phyloP scores from a whole-genome alignment of 768 basidiomycete species.

The Chlorophyllum brunneum region DNA sequence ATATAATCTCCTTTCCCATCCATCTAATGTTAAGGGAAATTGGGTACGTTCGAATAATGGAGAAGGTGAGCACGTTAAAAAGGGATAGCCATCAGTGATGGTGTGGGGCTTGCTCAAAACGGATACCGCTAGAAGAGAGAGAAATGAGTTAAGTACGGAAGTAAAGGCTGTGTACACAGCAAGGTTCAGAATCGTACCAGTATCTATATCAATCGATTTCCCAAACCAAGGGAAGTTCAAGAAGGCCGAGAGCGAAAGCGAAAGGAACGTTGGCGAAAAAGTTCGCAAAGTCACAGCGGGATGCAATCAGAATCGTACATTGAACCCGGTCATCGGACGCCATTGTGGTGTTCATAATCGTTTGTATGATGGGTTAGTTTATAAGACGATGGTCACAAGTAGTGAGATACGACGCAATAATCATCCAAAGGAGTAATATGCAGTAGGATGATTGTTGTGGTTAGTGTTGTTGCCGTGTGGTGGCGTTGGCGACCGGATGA shows the following conservation, averaged over 20 bases:
- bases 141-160: constrained; percentile 15
- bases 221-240: background rate
- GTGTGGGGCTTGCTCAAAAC: constrained; percentile 83
- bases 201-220: constrained; percentile 24
- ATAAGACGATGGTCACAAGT: background rate
- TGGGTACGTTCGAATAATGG: constrained; percentile 1
- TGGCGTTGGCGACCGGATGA: background rate
- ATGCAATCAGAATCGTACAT: background rate
- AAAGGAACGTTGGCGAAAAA: background rate
- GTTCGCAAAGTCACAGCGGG: background rate
- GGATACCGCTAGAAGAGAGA: constrained; percentile 62
- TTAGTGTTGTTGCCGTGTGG: background rate
- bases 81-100: constrained; percentile 46
- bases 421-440: constrained; percentile 2
- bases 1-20: background rate
- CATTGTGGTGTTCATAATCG: background rate
- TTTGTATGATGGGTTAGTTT: background rate
- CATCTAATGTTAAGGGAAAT: background rate
- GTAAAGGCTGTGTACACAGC: constrained; percentile 1
- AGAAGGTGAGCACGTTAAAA: constrained; percentile 8
- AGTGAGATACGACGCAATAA: background rate
- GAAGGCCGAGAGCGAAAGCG: no score
- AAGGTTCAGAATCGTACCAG: constrained; percentile 26
- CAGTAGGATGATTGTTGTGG: background rate
- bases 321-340: background rate